These are phyloP conservation scores for Sarcocystis neurona DNA, from an alignment of 169 alveolate genomes.

Conservation along the genomic window DNA sequence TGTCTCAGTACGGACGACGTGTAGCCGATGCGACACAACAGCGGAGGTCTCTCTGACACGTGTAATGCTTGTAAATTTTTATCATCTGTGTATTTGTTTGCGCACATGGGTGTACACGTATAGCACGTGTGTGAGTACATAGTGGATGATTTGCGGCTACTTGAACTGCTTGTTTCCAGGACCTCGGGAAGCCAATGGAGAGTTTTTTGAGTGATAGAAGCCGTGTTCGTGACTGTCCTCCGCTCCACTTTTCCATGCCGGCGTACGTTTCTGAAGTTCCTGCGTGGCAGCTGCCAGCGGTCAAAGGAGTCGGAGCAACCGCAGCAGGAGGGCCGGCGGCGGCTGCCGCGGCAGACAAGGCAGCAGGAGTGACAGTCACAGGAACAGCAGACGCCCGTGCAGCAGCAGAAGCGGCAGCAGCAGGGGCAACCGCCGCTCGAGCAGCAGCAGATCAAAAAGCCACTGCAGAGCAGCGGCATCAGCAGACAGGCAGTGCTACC, in stretches of 20 bases:
- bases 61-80: too few species aligned
- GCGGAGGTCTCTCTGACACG: too few species aligned
- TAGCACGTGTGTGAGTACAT: background rate
- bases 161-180: background rate
- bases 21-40: background rate
- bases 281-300: background rate
- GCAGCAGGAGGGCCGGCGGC: background rate
- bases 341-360: background rate
- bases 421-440: background rate
- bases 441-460: background rate
- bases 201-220: constrained; percentile 1
- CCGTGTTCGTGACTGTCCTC: background rate
- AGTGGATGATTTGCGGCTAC: background rate
- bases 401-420: background rate
- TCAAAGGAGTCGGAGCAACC: background rate
- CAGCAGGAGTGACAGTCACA: background rate
- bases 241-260: background rate
- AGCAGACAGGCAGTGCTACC: background rate
- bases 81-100: too few species aligned
- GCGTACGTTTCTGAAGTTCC: background rate
- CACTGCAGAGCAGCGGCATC: background rate
- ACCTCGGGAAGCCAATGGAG: constrained; percentile 51
- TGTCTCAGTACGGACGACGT: background rate
- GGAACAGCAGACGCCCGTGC: background rate
- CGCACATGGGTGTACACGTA: background rate